phyloP scores from a whole-genome alignment of 2,329 filamentous ascomycete genomes.

The Coleophoma crateriformis region DNA sequence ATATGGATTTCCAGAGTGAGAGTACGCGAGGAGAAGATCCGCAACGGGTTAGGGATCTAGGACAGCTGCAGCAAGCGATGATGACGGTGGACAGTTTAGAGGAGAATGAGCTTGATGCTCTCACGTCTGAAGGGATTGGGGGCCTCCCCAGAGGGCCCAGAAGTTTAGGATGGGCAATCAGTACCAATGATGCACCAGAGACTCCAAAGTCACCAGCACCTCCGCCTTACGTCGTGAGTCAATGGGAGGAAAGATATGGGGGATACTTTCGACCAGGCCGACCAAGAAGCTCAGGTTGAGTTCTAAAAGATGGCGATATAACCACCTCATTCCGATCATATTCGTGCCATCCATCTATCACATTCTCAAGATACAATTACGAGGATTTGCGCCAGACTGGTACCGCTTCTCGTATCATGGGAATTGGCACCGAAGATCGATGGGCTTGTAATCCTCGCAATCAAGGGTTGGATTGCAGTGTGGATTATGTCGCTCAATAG shows the following conservation, averaged over 20 bases:
- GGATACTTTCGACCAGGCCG: constrained; percentile 4
- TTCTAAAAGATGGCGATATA: background rate
- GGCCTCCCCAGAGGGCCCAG: constrained; percentile 18
- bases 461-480: no score
- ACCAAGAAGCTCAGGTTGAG: constrained; percentile 10
- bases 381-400: no score
- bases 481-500: no score
- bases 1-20: constrained; percentile 8
- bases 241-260: constrained; percentile 15
- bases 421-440: no score
- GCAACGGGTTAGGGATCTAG: constrained; percentile 20
- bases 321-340: no score
- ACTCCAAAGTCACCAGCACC: constrained; percentile 8
- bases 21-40: constrained; percentile 20
- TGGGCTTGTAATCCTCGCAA: no score
- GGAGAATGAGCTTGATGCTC: constrained; percentile 20
- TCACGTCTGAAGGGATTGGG: constrained; percentile 18
- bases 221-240: constrained; percentile 22
- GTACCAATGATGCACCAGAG: constrained; percentile 6
- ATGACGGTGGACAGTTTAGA: constrained; percentile 25
- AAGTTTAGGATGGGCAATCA: constrained; percentile 25
- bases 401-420: no score
- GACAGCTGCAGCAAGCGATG: constrained; percentile 24
- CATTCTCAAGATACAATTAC: no score
- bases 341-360: no score